Evolutionary conservation across 2,329 filamentous ascomycete species (phyloP), one percentile per base, ranked within the genome.

Genomic region (Ophiosphaerella korrae): DNA sequence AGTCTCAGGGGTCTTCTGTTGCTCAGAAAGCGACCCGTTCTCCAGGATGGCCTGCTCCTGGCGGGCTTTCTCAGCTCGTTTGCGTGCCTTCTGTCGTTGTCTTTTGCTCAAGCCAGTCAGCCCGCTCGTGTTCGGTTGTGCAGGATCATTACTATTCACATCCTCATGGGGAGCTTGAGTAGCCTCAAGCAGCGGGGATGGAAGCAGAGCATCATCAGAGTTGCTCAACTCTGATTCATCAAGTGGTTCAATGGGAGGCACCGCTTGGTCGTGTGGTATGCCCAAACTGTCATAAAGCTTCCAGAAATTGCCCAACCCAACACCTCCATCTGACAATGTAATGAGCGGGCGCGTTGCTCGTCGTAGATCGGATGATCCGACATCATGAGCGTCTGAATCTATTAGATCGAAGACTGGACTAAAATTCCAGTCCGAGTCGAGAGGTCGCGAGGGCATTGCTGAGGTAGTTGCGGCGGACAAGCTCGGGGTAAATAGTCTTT

Each of bases 241-340:
- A 16, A 62, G 50, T 26, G 66, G 59, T 39, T 57, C 59, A 34
- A 64, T 18, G n/a, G 59, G 55, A 9, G 60, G 54, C 13, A 54
- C 39, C 9, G 58, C 62, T 7, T 47, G 49, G 5, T 51, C 45
- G 26, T 61, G 60, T 9, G 70, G 58, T 7, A 74, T 67, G 29
- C 77, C 77, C 16, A 80, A 60, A 33, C 71, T 72, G 45, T 76
- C 66, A 63, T 75, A 81, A n/a, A 81, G 61, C 58, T 75, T 78
- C 38, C 60, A 62, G 56, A 81, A 80, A 54, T 77, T 74, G n/a
- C 78, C 78, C 14, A 81, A 58, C 9, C 63, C 61, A 43, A 63
- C 57, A 7, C 57, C 57, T 43, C 55, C 59, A 26, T 49, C 43
- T 42, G 56, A 35, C 3, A 38, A 16, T 38, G 42, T 46, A 12